Conservation (phyloP, 2,329 filamentous ascomycete genomes). For the Cercospora sp. region DNA sequence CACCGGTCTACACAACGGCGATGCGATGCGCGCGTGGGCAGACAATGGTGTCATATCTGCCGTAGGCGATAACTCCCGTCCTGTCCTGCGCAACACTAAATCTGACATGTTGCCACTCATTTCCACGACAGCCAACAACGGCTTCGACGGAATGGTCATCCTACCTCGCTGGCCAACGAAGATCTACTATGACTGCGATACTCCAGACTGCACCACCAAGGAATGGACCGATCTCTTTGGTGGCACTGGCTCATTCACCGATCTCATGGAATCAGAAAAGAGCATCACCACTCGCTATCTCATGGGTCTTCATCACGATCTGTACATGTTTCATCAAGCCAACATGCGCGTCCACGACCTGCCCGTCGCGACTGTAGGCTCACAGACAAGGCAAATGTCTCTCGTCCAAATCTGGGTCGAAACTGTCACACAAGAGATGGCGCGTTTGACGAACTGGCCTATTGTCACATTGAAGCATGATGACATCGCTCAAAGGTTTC, state of each 20-base stretch:
- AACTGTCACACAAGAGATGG: constrained; percentile 14
- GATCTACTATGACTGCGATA: constrained; percentile 18
- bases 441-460: constrained; percentile 11
- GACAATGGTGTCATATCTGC: constrained; percentile 7
- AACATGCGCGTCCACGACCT: constrained; percentile 16
- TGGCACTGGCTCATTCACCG: constrained; percentile 11
- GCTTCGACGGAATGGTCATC: constrained; percentile 15
- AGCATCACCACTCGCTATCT: constrained; percentile 12
- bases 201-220: constrained; percentile 8
- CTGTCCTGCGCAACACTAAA: not conserved
- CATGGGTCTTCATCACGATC: constrained; percentile 8
- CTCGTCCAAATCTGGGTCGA: constrained; percentile 18
- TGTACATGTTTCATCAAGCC: constrained; percentile 17
- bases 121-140: constrained; percentile 4
- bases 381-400: constrained; percentile 1
- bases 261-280: constrained; percentile 9
- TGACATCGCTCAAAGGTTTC: constrained; percentile 9
- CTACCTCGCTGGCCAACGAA: constrained; percentile 16
- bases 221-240: constrained; percentile 17
- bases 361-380: constrained; percentile 3
- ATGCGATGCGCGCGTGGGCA: constrained; percentile 12
- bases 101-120: constrained; percentile 11
- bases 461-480: constrained; percentile 15
- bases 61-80: constrained; percentile 14
- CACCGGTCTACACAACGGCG: constrained; percentile 15